Conservation (phyloP, 495 filamentous ascomycete genomes). For the Lasiosphaeris hirsuta region DNA sequence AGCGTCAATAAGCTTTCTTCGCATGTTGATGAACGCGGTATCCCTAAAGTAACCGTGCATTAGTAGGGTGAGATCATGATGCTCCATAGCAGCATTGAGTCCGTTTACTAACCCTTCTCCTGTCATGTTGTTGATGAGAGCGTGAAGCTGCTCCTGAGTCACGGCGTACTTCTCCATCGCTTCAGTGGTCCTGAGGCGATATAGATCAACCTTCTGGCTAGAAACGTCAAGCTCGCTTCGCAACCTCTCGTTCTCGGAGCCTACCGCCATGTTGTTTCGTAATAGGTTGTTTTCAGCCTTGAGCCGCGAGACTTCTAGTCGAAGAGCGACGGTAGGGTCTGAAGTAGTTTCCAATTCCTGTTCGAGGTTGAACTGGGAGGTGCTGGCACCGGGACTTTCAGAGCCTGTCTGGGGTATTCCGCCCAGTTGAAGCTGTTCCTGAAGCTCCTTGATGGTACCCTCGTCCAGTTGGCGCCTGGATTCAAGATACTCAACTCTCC, state of each 20-base stretch:
- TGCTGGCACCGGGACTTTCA: slow-evolving; percentile 22
- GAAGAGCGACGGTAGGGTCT: slow-evolving; percentile 28
- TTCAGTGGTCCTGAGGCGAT: slow-evolving; percentile 45
- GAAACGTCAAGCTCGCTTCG: slow-evolving; percentile 46
- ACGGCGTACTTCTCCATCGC: slow-evolving; percentile 50
- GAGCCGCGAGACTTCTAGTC: slow-evolving; percentile 48
- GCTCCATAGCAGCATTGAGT: slow-evolving; percentile 21
- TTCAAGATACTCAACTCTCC: slow-evolving; percentile 33
- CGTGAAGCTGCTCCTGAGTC: slow-evolving; percentile 48
- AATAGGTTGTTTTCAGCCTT: slow-evolving; percentile 53
- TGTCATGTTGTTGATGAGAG: slow-evolving; percentile 42
- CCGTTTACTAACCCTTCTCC: slow-evolving; percentile 48
- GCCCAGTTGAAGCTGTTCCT: slow-evolving; percentile 43
- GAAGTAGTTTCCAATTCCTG: slow-evolving; percentile 38
- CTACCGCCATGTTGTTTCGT: slow-evolving; percentile 45
- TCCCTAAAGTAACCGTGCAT: slow-evolving; percentile 39
- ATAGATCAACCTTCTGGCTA: slow-evolving; percentile 33
- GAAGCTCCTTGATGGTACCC: slow-evolving; percentile 41
- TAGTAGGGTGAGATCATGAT: slow-evolving; percentile 31
- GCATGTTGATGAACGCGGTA: slow-evolving; percentile 36
- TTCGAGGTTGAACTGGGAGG: slow-evolving; percentile 36
- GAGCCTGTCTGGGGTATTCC: slow-evolving; percentile 21
- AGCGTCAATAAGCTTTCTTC: slow-evolving; percentile 32
- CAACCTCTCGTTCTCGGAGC: slow-evolving; percentile 47
- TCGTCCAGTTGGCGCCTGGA: slow-evolving; percentile 36